Evolutionary conservation across 2,329 filamentous ascomycete genomes (phyloP), one percentile per base, ranked within the genome.

Genomic region (Exophiala viscosa): DNA sequence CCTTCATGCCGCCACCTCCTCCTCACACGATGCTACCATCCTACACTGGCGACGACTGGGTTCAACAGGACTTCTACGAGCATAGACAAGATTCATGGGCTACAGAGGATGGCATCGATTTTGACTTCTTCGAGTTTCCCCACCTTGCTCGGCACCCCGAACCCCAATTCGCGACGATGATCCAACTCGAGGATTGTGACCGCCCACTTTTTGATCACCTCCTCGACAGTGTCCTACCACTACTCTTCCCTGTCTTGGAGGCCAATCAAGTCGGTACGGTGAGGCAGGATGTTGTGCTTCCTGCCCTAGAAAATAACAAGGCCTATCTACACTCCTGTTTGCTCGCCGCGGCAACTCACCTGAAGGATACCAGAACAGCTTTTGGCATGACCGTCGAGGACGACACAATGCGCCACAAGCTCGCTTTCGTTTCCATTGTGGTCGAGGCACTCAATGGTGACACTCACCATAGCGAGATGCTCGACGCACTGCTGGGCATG

Each of bases 301-400:
- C 88, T 3, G 88, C 92, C 6, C 79, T 99, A 32, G 88, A 95
- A 68, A 87, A 82, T 63, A 99, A 97, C 80, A 91, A 88, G 70
- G 87, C 85, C 61, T 99, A 96, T 70, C 80, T 96, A 31, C 91
- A 97, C 76, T 96, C 91, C 76, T 97, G 92, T 73, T 77, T 99
- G 57, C 95, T 90, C 76, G 90, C 95, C 55, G 85, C 93, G 7
- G 92, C 91, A 2, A 88, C 95, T 67, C 93, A 99, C 73, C 83
- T 88, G 72, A 96, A 96, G 77, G 83, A 86, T 2, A 87, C 86
- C 0, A 44, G 45, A 23, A 31, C 50, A n/a, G 39, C 43, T 36
- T 23, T 23, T 11, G 41, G 14, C 31, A 73, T 80, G 43, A 81
- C 78, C 48, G 49, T 49, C 20, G 86, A 90, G 50, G 84, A 90